phyloP scores from a whole-genome alignment of 331 rosid genomes.

The Phaseolus coccineus region DNA sequence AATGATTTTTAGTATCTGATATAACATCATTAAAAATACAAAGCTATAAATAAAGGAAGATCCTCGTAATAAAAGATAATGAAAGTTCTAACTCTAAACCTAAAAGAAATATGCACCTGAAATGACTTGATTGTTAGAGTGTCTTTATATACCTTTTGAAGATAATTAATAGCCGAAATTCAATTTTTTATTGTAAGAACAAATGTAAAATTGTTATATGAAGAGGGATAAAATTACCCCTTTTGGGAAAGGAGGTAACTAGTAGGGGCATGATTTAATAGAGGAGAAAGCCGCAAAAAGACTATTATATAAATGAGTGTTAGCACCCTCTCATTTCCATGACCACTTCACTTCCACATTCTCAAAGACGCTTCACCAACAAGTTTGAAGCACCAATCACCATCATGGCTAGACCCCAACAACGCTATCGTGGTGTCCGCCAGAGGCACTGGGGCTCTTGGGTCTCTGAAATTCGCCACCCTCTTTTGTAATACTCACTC shows the following conservation, averaged over 20 bases:
- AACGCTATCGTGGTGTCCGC: conserved; percentile 80
- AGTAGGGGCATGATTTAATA: conserved; percentile 33
- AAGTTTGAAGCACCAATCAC: not conserved
- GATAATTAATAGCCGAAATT: too few species aligned
- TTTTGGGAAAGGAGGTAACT: not conserved
- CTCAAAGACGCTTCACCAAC: conserved; percentile 23
- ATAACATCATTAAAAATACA: too few species aligned
- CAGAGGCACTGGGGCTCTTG: conserved; percentile 92
- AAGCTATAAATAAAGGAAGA: too few species aligned
- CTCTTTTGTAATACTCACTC: conserved; percentile 60
- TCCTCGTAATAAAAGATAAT: too few species aligned
- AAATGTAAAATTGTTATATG: too few species aligned
- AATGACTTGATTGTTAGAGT: too few species aligned
- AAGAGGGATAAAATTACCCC: conserved; percentile 15
- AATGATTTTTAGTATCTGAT: too few species aligned
- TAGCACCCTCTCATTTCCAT: not conserved
- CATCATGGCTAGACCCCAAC: conserved; percentile 75
- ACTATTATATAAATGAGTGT: conserved; percentile 47
- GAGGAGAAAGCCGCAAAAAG: conserved; percentile 43
- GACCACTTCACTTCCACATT: conserved; percentile 25
- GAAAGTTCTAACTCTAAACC: too few species aligned
- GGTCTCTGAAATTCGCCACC: conserved; percentile 90
- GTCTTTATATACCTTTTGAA: too few species aligned
- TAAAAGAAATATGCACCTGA: too few species aligned
- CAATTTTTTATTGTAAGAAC: too few species aligned